phyloP scores from a whole-genome alignment of 257 asterid genomes.

The Handroanthus guayacan region DNA sequence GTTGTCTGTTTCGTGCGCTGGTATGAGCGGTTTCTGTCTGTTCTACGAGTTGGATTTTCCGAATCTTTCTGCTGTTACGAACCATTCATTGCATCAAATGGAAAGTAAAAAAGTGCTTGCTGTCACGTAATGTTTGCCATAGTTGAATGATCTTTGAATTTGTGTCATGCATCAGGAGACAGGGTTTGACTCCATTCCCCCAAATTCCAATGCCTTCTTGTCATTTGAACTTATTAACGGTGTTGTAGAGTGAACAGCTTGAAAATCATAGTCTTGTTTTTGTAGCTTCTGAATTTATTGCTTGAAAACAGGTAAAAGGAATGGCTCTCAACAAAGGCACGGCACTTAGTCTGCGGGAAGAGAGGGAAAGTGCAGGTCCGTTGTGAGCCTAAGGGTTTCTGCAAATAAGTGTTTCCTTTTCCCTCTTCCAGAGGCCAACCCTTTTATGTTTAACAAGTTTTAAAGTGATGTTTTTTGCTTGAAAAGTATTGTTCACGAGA shows the following conservation, averaged over 20 bases:
- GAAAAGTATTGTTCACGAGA: slow-evolving; percentile 12
- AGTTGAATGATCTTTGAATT: slow-evolving; percentile 7
- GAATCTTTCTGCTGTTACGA: not conserved
- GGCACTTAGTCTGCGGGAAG: slow-evolving; percentile 68
- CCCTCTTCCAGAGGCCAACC: not conserved
- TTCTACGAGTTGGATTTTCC: slow-evolving; percentile 20
- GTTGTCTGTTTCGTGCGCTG: slow-evolving; percentile 95
- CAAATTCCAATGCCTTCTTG: not conserved
- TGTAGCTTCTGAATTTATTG: slow-evolving; percentile 21
- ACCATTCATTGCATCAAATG: not conserved
- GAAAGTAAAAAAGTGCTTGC: not conserved
- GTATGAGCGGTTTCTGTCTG: slow-evolving; percentile 49
- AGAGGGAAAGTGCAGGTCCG: slow-evolving; percentile 88
- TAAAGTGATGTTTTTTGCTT: not conserved
- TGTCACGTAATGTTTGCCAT: not conserved
- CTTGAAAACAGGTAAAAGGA: slow-evolving; percentile 81
- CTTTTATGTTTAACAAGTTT: not conserved
- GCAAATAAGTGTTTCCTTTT: not conserved
- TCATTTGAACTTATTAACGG: not conserved
- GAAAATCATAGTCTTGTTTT: slow-evolving; percentile 26
- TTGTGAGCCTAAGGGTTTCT: slow-evolving; percentile 27
- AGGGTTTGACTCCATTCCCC: not conserved
- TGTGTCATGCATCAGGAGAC: slow-evolving; percentile 21
- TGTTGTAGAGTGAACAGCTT: not conserved
- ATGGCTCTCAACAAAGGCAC: slow-evolving; percentile 91